Evolutionary conservation across 192 early-diverging fungal genomes (phyloP).

Genomic region (Linnemannia elongata): DNA sequence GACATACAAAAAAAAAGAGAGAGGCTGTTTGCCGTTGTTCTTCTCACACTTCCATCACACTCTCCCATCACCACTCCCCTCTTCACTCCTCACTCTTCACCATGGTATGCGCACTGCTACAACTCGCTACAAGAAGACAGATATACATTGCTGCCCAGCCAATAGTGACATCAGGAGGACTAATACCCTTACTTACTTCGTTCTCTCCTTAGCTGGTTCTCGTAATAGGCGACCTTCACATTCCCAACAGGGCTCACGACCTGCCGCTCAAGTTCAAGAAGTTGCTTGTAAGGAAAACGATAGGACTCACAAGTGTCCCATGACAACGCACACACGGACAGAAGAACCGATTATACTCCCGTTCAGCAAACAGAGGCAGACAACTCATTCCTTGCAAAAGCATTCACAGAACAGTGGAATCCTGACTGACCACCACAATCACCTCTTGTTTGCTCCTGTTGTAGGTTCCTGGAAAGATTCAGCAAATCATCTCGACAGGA

Average conservation of each 20-base stretch:
- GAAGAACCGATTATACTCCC: not conserved
- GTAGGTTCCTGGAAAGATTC: constrained; percentile 94
- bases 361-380: not conserved
- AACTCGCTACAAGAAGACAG: too few species aligned
- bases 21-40: not conserved
- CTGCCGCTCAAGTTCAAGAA: constrained; percentile 94
- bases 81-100: not conserved
- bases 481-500: constrained; percentile 94
- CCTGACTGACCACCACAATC: not conserved
- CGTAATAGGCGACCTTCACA: constrained; percentile 94
- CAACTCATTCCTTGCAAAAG: not conserved
- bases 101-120: not conserved
- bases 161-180: not conserved
- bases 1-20: not conserved
- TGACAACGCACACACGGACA: not conserved
- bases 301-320: not conserved
- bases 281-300: constrained; percentile 74
- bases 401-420: not conserved
- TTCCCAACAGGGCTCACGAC: constrained; percentile 91
- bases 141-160: too few species aligned
- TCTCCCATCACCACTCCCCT: not conserved
- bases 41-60: not conserved
- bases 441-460: not conserved
- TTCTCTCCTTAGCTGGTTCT: constrained; percentile 77
- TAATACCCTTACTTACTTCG: not conserved